Base-by-base conservation (phyloP, 495 filamentous ascomycete genomes). In the Cercophora samala region DNA sequence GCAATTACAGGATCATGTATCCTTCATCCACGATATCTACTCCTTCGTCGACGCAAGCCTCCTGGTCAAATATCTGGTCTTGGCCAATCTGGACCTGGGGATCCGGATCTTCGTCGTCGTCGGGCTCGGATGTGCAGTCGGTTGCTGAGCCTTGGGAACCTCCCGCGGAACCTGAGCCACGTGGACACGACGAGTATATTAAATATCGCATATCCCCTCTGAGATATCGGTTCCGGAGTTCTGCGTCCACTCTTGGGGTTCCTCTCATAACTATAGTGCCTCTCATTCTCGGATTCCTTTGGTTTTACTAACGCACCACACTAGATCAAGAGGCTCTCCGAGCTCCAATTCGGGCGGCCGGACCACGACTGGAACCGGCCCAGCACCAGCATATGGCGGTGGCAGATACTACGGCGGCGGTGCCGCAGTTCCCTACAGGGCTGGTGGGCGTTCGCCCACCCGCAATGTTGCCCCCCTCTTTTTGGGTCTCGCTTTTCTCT, bases 321-420 rank as follows among this genome's bases (percentile, higher is more conserved):
- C 6, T 46, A 46, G 37, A 2, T 3, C 9, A 18, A 46, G 37
- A 46, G 37, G 37, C 37, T 46, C 37, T 46, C 15, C 37, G 5
- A 72, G 74, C 53, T 76, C 75, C 3, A 70, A 76, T 64, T 56
- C 75, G 37, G 93, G 92, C 64, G 92, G 92, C 46, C 68, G 79
- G 19, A 89, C 89, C n/a, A 83, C 72, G 15, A 79, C 78, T 42
- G 91, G 92, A 53, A 90, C 86, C n/a, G 90, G 90, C 3, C 76
- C 83, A 15, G 69, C 75, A 11, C 87, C 88, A 0, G 70, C 73
- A 2, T 91, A 87, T 72, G 89, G 90, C 37, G 86, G 89, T 8
- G 89, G 90, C 9, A 71, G 73, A 37, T 96, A 87, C 76, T 97
- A 96, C 68, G 86, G 88, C 53, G 94, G 95, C 42, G 95, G 95